phyloP scores from a whole-genome alignment of 2,329 filamentous ascomycete species.

The Apiospora kogelbergensis region DNA sequence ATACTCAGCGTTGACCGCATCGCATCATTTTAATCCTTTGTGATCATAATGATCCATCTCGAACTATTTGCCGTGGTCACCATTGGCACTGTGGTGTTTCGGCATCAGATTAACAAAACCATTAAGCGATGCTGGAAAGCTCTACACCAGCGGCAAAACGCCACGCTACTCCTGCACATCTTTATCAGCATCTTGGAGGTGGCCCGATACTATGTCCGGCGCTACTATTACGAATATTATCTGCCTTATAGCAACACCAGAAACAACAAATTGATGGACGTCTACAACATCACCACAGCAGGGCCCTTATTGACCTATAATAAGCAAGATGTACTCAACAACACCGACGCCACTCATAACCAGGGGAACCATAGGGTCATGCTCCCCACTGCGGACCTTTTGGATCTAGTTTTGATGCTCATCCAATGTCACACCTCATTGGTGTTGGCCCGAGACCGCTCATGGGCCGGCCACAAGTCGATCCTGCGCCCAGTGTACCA shows the following conservation, averaged over 20 bases:
- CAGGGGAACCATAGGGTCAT: neutral
- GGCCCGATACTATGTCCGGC: conserved; percentile 12
- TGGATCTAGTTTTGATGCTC: conserved; percentile 10
- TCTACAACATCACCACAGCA: neutral
- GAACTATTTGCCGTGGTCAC: conserved; percentile 11
- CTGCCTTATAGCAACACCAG: neutral
- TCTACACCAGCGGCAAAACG: conserved; percentile 3
- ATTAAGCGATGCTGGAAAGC: neutral
- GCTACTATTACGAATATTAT: neutral
- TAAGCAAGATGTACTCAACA: neutral
- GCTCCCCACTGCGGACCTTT: neutral
- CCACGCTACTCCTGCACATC: conserved; percentile 10
- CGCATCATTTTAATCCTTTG: too few relatives aligned
- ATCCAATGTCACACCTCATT: conserved; percentile 10
- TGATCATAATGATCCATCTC: neutral
- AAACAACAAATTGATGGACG: neutral
- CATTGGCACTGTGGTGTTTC: conserved; percentile 8
- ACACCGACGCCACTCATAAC: too few relatives aligned
- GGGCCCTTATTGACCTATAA: neutral
- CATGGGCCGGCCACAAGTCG: conserved; percentile 10
- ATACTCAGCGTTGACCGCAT: too few relatives aligned
- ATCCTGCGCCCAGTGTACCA: conserved; percentile 15
- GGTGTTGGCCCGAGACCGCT: conserved; percentile 12
- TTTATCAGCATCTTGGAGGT: conserved; percentile 4
- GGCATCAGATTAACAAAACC: conserved; percentile 1